Conservation (phyloP, 2,329 filamentous ascomycete genomes). For the Orbilia quercus region DNA sequence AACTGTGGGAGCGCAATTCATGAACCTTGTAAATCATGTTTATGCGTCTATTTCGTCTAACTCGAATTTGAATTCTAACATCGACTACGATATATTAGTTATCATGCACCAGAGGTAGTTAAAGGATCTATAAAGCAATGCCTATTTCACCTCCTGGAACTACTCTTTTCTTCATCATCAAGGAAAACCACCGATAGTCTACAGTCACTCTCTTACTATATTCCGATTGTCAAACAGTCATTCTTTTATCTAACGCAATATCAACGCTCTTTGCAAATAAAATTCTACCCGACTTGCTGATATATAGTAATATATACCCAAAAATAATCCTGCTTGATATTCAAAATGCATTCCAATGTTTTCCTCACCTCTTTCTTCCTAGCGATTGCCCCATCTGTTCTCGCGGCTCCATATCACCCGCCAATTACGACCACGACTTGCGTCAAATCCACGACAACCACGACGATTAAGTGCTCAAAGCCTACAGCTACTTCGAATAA, state of each 20-base stretch:
- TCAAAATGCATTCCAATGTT: constrained; percentile 36
- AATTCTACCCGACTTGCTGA: too few species aligned
- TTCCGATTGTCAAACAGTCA: background rate
- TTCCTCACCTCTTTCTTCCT: constrained; percentile 27
- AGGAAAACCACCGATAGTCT: background rate
- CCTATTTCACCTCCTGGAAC: background rate
- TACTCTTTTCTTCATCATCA: constrained; percentile 1
- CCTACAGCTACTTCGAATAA: constrained; percentile 1
- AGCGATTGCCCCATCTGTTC: constrained; percentile 15
- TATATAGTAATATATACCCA: too few species aligned
- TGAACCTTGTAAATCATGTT: background rate
- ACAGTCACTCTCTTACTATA: constrained; percentile 8
- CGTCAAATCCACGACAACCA: constrained; percentile 1
- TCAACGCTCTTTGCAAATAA: background rate
- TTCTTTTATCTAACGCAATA: background rate
- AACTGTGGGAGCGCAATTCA: background rate
- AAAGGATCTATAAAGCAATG: too few species aligned
- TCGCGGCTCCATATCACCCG: constrained; percentile 33
- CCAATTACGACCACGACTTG: constrained; percentile 13
- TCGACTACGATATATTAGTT: background rate
- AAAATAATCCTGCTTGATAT: too few species aligned
- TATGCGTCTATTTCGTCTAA: background rate
- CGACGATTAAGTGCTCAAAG: background rate
- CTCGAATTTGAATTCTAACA: background rate
- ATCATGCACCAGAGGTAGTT: too few species aligned